Evolutionary conservation across 1,284 basidiomycete species (phyloP).

Genomic region (Ustilago sp.): DNA sequence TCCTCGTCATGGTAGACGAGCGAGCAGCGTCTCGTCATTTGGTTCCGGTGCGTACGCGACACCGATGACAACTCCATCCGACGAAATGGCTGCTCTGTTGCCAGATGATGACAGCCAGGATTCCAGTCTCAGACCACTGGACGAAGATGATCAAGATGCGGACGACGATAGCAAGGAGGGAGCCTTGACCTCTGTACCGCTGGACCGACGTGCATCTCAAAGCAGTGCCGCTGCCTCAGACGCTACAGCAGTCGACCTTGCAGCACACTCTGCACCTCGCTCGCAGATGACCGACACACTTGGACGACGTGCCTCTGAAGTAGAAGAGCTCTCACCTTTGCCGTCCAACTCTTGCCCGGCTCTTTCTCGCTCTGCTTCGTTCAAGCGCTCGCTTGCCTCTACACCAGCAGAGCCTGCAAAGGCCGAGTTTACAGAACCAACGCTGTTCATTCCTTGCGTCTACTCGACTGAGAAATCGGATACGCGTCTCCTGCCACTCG

Average conservation of each 20-base stretch:
- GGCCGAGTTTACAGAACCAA: constrained; percentile 26
- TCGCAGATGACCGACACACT: constrained; percentile 12
- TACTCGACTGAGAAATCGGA: constrained; percentile 94
- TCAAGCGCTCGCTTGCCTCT: constrained; percentile 24
- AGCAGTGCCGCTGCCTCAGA: constrained; percentile 46
- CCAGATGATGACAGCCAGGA: constrained; percentile 41
- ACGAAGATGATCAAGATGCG: constrained; percentile 15
- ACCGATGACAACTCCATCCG: constrained; percentile 52
- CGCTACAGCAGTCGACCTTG: constrained; percentile 39
- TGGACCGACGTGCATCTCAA: constrained; percentile 28
- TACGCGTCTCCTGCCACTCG: constrained; percentile 83
- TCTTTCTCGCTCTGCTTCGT: constrained; percentile 33
- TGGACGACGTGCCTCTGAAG: constrained; percentile 31
- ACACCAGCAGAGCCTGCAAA: constrained; percentile 18
- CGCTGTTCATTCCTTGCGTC: constrained; percentile 72
- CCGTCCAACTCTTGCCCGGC: constrained; percentile 39
- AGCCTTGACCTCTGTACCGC: constrained; percentile 8
- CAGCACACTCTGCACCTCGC: constrained; percentile 30
- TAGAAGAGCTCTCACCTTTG: constrained; percentile 45
- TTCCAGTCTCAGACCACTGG: constrained; percentile 30
- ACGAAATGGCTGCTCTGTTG: constrained; percentile 49
- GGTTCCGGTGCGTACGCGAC: constrained; percentile 52
- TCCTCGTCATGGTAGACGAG: constrained; percentile 42
- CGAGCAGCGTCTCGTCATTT: constrained; percentile 51
- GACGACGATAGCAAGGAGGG: not conserved